These are phyloP conservation scores for Kuraishia piskuri DNA, from an alignment of 805 yeast genomes.

Conservation along the genomic window DNA sequence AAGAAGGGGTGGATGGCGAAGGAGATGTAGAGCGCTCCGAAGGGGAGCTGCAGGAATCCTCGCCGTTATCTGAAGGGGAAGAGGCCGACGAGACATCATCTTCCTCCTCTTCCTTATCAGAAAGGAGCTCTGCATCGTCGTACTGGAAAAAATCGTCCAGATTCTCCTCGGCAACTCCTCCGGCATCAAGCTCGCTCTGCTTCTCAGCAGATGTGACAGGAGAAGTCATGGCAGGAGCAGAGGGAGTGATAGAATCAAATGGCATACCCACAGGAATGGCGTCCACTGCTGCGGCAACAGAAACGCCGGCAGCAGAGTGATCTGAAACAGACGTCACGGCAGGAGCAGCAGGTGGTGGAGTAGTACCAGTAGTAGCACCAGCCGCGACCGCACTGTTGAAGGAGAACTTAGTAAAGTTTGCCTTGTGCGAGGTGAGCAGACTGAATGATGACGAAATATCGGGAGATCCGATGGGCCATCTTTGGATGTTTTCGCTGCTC, in stretches of 20 bases:
- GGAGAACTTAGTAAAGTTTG: background rate
- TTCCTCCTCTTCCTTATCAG: background rate
- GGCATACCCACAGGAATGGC: background rate
- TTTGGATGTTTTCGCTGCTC: background rate
- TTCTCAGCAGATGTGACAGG: background rate
- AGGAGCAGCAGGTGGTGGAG: too few relatives aligned
- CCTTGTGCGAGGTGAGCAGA: background rate
- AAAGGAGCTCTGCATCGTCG: background rate
- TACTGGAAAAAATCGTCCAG: background rate
- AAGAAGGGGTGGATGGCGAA: background rate
- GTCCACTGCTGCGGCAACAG: background rate
- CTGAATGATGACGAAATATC: background rate
- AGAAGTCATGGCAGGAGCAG: background rate
- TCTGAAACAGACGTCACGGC: too few relatives aligned
- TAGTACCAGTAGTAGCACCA: too few relatives aligned
- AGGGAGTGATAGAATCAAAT: background rate
- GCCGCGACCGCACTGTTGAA: background rate
- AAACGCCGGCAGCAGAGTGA: too few relatives aligned
- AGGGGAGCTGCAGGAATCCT: background rate
- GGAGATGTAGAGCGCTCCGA: background rate
- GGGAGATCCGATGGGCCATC: conserved; percentile 1
- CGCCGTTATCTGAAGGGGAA: background rate
- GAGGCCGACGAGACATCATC: background rate
- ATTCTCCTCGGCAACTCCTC: background rate
- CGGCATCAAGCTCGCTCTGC: background rate